These are phyloP conservation scores for Trypanosomatidae sp. DNA, from an alignment of 208 protist species.

Conservation along the genomic window DNA sequence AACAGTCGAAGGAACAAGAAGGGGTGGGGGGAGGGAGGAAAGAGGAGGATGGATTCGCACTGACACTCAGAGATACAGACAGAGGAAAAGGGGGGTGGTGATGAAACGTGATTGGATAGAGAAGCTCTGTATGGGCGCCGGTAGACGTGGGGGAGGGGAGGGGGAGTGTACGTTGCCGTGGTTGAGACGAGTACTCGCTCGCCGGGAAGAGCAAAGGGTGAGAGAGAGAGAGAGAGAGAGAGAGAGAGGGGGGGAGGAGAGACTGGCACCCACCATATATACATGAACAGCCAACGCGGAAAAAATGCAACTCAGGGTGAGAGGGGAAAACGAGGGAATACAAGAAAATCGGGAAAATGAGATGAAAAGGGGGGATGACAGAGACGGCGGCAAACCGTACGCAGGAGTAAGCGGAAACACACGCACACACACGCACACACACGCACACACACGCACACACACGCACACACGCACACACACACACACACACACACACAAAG, in stretches of 20 bases:
- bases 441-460: no score
- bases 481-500: not conserved
- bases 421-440: no score
- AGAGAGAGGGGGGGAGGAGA: no score
- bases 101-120: no score
- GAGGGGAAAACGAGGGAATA: not conserved
- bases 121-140: no score
- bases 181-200: not conserved
- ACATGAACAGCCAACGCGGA: not conserved
- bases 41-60: not conserved
- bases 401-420: not conserved
- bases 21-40: not conserved
- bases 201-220: not conserved
- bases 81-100: no score
- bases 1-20: not conserved
- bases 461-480: no score
- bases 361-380: not conserved
- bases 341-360: not conserved
- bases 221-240: no score
- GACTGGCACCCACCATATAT: no score
- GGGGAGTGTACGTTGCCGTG: not conserved
- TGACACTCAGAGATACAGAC: no score
- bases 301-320: not conserved
- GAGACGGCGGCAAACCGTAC: not conserved
- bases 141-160: no score